A percentile compares a stretch with the other conserved stretches of the same genome.
These are phyloP conservation scores for Hypoxylon cercidicola DNA, from an alignment of 495 filamentous ascomycete genomes.

Conservation along the genomic window DNA sequence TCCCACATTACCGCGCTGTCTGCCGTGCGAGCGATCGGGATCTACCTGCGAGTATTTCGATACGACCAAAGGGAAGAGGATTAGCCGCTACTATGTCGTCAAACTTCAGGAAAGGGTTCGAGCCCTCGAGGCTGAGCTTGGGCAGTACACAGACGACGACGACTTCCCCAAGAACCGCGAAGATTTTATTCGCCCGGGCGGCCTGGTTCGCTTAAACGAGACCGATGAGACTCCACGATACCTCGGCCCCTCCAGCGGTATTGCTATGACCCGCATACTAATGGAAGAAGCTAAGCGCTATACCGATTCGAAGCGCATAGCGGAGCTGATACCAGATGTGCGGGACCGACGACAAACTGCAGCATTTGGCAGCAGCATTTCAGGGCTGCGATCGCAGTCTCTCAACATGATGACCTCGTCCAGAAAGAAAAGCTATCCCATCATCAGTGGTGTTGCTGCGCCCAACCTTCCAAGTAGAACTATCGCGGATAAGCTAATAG, in stretches of 20 bases:
- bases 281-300: slow-evolving; percentile 95
- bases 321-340: slow-evolving; percentile 83
- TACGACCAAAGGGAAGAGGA: slow-evolving; percentile 77
- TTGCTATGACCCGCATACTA: slow-evolving; percentile 90
- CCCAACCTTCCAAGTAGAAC: slow-evolving; percentile 71
- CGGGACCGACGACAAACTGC: slow-evolving; percentile 40
- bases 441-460: slow-evolving; percentile 79
- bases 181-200: slow-evolving; percentile 82
- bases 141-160: slow-evolving; percentile 68
- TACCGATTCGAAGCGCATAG: slow-evolving; percentile 83
- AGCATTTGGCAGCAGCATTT: slow-evolving; percentile 24
- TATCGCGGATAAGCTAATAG: slow-evolving; percentile 76
- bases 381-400: slow-evolving; percentile 46
- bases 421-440: slow-evolving; percentile 71
- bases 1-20: slow-evolving; percentile 86
- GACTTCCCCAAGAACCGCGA: slow-evolving; percentile 75
- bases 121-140: slow-evolving; percentile 77
- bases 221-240: slow-evolving; percentile 85
- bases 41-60: slow-evolving; percentile 94
- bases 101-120: slow-evolving; percentile 85
- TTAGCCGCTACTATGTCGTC: slow-evolving; percentile 87
- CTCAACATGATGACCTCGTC: slow-evolving; percentile 53
- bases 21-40: slow-evolving; percentile 91
- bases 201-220: slow-evolving; percentile 81
- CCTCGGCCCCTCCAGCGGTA: slow-evolving; percentile 90